Evolutionary conservation across 1,284 basidiomycete genomes (phyloP).

Genomic region (Cerrena zonata): DNA sequence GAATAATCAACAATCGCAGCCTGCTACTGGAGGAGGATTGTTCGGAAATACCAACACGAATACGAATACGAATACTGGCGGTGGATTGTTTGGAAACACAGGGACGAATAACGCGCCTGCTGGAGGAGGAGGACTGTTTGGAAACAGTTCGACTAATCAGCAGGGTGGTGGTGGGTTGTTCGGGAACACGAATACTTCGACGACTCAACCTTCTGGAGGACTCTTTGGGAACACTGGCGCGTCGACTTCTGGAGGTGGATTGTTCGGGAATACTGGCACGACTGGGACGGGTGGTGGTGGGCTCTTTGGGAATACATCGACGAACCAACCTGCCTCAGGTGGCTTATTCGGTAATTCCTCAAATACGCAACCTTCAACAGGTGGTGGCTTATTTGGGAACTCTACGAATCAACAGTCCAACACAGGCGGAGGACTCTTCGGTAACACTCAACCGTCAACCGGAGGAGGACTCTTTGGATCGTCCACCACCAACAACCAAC

Average conservation of each 20-base stretch:
- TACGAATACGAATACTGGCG: constrained; percentile 12
- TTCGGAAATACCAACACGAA: constrained; percentile 15
- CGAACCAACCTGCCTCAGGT: background rate
- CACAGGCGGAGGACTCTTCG: constrained; percentile 26
- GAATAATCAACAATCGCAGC: constrained; percentile 10
- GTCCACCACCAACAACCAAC: constrained; percentile 11
- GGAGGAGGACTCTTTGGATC: constrained; percentile 18
- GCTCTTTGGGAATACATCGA: constrained; percentile 14
- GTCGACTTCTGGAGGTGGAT: constrained; percentile 13
- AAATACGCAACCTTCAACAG: constrained; percentile 11
- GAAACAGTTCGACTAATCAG: background rate
- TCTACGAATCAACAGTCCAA: constrained; percentile 9
- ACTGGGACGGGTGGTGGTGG: constrained; percentile 14
- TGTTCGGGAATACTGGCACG: constrained; percentile 18
- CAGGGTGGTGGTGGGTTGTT: constrained; percentile 11
- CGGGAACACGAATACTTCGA: constrained; percentile 8
- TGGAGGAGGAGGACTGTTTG: constrained; percentile 1
- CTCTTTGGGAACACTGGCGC: constrained; percentile 13
- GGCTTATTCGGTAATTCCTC: constrained; percentile 10
- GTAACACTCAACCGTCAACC: constrained; percentile 24
- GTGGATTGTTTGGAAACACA: constrained; percentile 17
- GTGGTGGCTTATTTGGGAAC: constrained; percentile 19
- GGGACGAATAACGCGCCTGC: no score
- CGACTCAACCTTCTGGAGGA: constrained; percentile 7
- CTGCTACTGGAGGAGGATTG: constrained; percentile 12